Base-by-base conservation (phyloP, 352 stramenopile genomes). In the Aphanomyces invadans region DNA sequence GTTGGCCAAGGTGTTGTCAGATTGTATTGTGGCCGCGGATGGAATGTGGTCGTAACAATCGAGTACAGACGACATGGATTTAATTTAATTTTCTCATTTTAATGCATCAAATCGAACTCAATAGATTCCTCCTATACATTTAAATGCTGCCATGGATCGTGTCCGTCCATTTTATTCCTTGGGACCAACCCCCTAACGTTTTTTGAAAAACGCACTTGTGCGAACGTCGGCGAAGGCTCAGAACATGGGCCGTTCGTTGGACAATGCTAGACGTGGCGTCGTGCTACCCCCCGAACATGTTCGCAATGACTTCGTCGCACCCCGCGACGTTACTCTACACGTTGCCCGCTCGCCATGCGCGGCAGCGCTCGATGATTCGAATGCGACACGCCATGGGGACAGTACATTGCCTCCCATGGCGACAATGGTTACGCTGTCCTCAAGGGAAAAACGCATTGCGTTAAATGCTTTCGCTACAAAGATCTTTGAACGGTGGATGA, bases 1-100 rank as follows among this genome's bases (percentile, higher is more conserved):
- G 26, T 54, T 54, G n/a, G n/a, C 10, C 46, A 54, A 54, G 46
- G 46, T 31, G 46, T 54, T 54, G 46, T 54, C 46, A 1, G 26
- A 31, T 29, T 29, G 2, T 54, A 31, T 54, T 54, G 46, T 54
- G n/a, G n/a, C 46, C 36, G 36, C 15, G 36, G 36, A 42, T 42
- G 36, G 36, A 42, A 42, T 42, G 36, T 42, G 36, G 36, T 42
- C 36, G 36, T 42, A 42, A 42, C 36, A 42, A 42, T 15, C 36
- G 15, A 42, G 36, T 42, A 42, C 36, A 42, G 36, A 42, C 7
- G 36, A 15, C n/a, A n/a, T 15, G 36, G 15, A 15, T 42, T 42
- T 42, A 42, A 15, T 15, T 42, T 42, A 42, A 42, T 42, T 42
- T 42, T 42, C 7, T 15, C 36, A 42, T n/a, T n/a, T n/a, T n/a